Evolutionary conservation across 2,329 filamentous ascomycete species (phyloP), one percentile per base, ranked within the genome.

Genomic region (Aureobasidium namibiae): DNA sequence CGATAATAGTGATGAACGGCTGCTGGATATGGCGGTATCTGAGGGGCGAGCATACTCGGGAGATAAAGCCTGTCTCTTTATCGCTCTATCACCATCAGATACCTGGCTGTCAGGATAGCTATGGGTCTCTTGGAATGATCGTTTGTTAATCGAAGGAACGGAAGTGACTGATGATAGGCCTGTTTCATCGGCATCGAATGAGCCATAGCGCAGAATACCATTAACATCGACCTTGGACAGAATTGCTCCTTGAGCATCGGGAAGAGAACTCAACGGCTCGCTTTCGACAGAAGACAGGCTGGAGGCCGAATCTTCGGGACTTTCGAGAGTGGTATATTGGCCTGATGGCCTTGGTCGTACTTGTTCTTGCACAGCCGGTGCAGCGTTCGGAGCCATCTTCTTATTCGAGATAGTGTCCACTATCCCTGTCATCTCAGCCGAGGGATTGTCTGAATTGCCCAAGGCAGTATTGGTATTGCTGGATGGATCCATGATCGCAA

Each of bases 141-240:
- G 57, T 26, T 62, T 60, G 31, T 58, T 49, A 24, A 58, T 54
- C 4, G 57, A 36, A 41, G 38, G 62, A 23, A 56, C 60, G 23
- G 62, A 61, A 26, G 62, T 49, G n/a, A 60, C 58, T 26, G 60
- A 61, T 33, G 62, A 63, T 24, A 63, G 44, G 9, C 58, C 57
- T n/a, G 62, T 63, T 23, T 63, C 62, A 29, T 63, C 62, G 52
- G 56, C 26, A 31, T 60, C 52, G 16, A 61, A 49, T 3, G 59
- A 61, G 29, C 59, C 59, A 57, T 57, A 57, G 23, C 59, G 41
- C 8, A 57, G 38, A 11, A 61, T 61, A 24, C 53, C 59, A 52
- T 57, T 52, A 50, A 61, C 52, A 57, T 61, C 59, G 36, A 56
- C 44, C 29, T 60, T 60, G 50, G 39, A 57, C 59, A 61, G 33